phyloP scores from a whole-genome alignment of 2,329 filamentous ascomycete genomes.

The Grosmannia serpens region DNA sequence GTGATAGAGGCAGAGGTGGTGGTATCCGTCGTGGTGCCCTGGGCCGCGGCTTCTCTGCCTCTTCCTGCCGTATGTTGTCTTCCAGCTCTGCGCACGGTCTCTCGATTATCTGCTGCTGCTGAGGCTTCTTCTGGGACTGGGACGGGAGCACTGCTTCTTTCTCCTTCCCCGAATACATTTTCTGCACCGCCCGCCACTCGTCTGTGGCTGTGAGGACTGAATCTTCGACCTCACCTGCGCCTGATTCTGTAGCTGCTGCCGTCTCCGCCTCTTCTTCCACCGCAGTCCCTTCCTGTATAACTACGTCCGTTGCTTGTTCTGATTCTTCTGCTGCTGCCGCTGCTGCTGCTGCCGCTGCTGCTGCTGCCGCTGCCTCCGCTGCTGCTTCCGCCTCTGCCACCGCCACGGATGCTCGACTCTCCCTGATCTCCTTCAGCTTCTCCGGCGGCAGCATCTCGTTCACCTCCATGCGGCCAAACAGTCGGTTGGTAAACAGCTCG shows the following conservation, averaged over 20 bases:
- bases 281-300: no score
- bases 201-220: no score
- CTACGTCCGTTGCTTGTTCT: neutral
- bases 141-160: neutral
- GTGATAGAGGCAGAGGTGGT: conserved; percentile 1
- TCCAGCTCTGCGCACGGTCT: neutral
- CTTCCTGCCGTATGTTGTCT: no score
- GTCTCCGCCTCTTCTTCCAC: neutral
- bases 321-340: neutral
- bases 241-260: neutral
- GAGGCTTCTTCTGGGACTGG: neutral
- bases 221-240: neutral
- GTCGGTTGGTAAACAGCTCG: conserved; percentile 42
- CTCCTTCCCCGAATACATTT: neutral
- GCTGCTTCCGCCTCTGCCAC: neutral
- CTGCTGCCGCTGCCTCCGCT: neutral
- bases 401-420: conserved; percentile 23
- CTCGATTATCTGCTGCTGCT: no score
- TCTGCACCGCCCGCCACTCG: neutral
- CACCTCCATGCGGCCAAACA: conserved; percentile 43
- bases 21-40: neutral
- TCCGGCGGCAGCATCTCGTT: conserved; percentile 48
- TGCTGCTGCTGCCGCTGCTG: neutral
- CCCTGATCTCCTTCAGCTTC: conserved; percentile 34
- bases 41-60: conserved; percentile 15